Base-by-base conservation (phyloP, 2,329 filamentous ascomycete species). In the Knoxdaviesia capensis region DNA sequence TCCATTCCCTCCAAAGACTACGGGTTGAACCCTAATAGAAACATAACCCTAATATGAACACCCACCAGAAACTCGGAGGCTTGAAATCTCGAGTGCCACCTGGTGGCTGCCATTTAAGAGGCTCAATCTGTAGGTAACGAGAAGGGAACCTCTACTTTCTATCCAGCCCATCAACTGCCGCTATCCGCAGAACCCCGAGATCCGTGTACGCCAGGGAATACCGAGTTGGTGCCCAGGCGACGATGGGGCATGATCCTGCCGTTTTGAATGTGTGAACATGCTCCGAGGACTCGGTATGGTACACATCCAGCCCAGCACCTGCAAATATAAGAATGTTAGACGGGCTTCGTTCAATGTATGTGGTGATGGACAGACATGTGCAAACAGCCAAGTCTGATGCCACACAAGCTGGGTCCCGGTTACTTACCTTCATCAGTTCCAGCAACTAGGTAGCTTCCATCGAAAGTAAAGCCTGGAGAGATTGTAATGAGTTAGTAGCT, bases 161-260 rank as follows among this genome's bases (percentile, higher is more conserved):
- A 20, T 20, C 20, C 20, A 20, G 20, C 2, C 20, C 65, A 48
- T 74, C 71, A 34, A 71, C 59, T 7, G 77, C 77, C 39, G 84
- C 64, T 44, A 86, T 82, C 51, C 78, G 75, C 44, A 87, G 57
- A 41, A 69, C 69, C 1, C 77, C 77, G 34, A 73, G 58, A 52
- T 87, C 81, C 41, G 73, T 73, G 54, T 84, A 86, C 2, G 81
- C 82, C 45, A 88, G 59, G 49, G 71, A 75, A 55, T 87, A 87
- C 44, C 75, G 67, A 36, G 70, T 77, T 3, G 82, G 82, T 48
- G 83, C 80, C 81, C 81, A 87, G 3, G 77, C 71, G 6, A 86
- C 77, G 7, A 80, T 68, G 1, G 74, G 71, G 43, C 71, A 74
- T 8, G 77, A 62, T 28, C 72, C 69, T 1, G 65, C 63, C 7